A percentile compares a stretch with the other conserved stretches of the same genome.
Evolutionary conservation across 306 rosid genomes (phyloP).

Genomic region (Ochetophila trinervis): DNA sequence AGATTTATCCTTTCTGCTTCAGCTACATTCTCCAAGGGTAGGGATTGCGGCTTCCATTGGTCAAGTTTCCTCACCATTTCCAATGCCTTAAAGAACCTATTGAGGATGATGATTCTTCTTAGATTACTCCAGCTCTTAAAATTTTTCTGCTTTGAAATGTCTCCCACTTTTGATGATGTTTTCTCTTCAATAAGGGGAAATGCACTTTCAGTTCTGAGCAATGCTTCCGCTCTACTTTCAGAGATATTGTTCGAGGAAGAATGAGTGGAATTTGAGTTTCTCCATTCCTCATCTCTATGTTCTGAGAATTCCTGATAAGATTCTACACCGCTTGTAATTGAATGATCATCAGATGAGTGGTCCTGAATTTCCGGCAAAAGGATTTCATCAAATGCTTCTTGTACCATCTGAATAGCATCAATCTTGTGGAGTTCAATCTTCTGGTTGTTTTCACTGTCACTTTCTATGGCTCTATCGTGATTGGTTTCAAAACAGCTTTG

Average conservation of each 20-base stretch:
- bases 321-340: constrained; percentile 24
- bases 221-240: constrained; percentile 17
- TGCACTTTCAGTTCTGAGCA: constrained; percentile 14
- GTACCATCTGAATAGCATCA: constrained; percentile 63
- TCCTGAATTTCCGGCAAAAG: constrained; percentile 72
- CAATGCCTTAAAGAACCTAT: constrained; percentile 81
- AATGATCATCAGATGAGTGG: constrained; percentile 27
- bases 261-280: constrained; percentile 19
- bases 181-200: constrained; percentile 31
- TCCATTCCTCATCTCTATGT: constrained; percentile 30
- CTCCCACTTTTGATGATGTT: constrained; percentile 32
- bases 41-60: constrained; percentile 29
- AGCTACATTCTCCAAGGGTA: constrained; percentile 36
- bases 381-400: constrained; percentile 78
- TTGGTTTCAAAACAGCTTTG: constrained; percentile 22
- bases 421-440: constrained; percentile 26
- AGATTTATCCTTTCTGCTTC: constrained; percentile 60
- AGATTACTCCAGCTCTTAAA: constrained; percentile 79
- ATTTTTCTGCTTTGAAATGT: constrained; percentile 32
- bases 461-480: constrained; percentile 30
- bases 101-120: constrained; percentile 61
- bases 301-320: constrained; percentile 28
- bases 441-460: constrained; percentile 25
- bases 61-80: constrained; percentile 63
- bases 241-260: constrained; percentile 21